phyloP scores from a whole-genome alignment of 345 rosid species.

The Euphorbia tirucalli region DNA sequence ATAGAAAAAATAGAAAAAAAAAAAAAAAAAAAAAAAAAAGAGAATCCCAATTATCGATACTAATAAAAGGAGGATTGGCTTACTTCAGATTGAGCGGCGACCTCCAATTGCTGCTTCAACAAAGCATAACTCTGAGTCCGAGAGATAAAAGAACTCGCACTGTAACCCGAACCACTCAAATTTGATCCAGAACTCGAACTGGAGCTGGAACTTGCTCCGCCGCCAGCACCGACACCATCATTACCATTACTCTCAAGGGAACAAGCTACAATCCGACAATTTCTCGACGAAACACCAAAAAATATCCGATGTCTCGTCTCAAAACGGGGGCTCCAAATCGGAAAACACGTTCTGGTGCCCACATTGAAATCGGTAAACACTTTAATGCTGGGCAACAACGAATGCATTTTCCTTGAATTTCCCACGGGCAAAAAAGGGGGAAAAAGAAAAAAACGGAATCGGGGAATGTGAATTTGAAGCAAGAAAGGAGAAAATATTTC shows the following conservation, averaged over 20 bases:
- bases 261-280: conserved; percentile 37
- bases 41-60: background rate
- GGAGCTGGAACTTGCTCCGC: conserved; percentile 34
- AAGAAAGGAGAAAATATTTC: background rate
- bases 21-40: too few species aligned
- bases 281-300: conserved; percentile 23
- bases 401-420: conserved; percentile 33
- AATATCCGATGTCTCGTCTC: conserved; percentile 14
- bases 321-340: conserved; percentile 9
- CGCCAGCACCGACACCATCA: conserved; percentile 22
- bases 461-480: background rate
- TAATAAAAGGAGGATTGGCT: background rate
- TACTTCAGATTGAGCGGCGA: conserved; percentile 68
- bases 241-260: conserved; percentile 35
- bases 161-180: conserved; percentile 7
- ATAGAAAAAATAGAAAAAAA: background rate
- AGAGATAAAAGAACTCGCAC: conserved; percentile 34
- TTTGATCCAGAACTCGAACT: conserved; percentile 29
- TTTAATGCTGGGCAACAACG: conserved; percentile 32
- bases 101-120: conserved; percentile 64
- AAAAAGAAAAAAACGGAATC: background rate
- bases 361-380: conserved; percentile 33
- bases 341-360: conserved; percentile 20
- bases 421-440: background rate
- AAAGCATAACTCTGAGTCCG: conserved; percentile 60